Evolutionary conservation across 2,329 filamentous ascomycete genomes (phyloP).

Genomic region (Fusarium penzigii): DNA sequence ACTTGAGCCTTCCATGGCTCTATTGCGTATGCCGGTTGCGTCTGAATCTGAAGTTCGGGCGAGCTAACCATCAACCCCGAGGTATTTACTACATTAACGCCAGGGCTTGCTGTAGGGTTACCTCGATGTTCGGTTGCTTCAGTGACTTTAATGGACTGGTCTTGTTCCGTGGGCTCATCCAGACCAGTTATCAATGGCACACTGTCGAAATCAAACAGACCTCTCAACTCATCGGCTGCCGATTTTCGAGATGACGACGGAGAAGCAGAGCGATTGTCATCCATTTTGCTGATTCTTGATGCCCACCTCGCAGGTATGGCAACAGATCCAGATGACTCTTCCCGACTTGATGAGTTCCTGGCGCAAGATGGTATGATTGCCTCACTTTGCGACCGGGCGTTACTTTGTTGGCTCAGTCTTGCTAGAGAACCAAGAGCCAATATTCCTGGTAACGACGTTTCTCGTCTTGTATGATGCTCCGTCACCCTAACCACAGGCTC

Average conservation of each 20-base stretch:
- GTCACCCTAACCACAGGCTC: too few species aligned
- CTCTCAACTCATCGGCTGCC: constrained; percentile 25
- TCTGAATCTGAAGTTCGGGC: constrained; percentile 13
- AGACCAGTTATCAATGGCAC: constrained; percentile 15
- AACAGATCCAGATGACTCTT: neutral
- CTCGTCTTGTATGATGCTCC: neutral
- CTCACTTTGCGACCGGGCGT: neutral
- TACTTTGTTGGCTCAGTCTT: neutral
- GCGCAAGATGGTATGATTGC: neutral
- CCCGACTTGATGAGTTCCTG: neutral
- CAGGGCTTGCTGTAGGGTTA: neutral
- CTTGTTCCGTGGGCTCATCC: constrained; percentile 10
- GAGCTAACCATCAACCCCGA: constrained; percentile 17
- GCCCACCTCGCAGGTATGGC: neutral
- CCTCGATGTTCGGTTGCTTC: constrained; percentile 3
- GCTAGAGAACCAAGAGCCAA: neutral
- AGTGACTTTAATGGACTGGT: constrained; percentile 3
- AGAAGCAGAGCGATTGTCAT: constrained; percentile 10
- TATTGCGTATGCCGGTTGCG: constrained; percentile 19
- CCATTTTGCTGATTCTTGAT: constrained; percentile 16
- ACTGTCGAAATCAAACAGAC: constrained; percentile 24
- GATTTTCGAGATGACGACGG: constrained; percentile 10
- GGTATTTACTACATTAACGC: neutral
- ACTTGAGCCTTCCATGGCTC: constrained; percentile 29
- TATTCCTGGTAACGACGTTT: neutral